Evolutionary conservation across 768 basidiomycete species (phyloP), one percentile per base, ranked within the genome.

Genomic region (Russula olivacea): DNA sequence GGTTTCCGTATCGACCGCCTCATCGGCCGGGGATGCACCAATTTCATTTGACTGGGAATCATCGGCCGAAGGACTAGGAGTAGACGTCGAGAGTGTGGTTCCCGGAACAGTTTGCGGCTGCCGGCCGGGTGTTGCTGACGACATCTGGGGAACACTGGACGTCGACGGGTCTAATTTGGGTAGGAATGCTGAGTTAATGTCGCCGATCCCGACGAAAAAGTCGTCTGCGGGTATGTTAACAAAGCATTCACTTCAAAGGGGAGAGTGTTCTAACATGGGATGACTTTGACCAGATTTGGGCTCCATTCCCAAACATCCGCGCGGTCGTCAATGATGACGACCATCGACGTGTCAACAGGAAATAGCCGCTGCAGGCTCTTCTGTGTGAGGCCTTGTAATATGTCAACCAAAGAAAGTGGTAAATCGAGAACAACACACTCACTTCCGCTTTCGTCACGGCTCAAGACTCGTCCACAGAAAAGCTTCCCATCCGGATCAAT

Each of bases 221-320:
- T 98, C 96, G 70, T 95, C 96, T 98, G 68, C 36, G 51, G 41
- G 43, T 55, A 43, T 41, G 59, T 74, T 64, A 74, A 68, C 36
- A 25, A 59, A 28, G 17, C 64, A 55, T 21, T 23, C 30, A 58
- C 34, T 55, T 32, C 6, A 56, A 41, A 11, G 23, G 50, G 53
- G 47, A n/a, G 30, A 60, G 34, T 12, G n/a, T 73, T 76, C 86
- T 67, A 65, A 95, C 95, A 99, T 59, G 96, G 96, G 25, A 98
- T 84, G 61, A 98, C 96, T 78, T 98, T 96, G 72, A 98, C 82
- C 43, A 99, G 80, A 74, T 99, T 98, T 2, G 95, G 93, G 70
- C 91, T 91, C 84, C 93, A 93, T 70, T 93, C 91, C 97, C 97
- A 99, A 36, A 99, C 96, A 71, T 99, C 97, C 4, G 93, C 89